These are phyloP conservation scores for Adansonia rubrostipa DNA, from an alignment of 441 rosid species.

Conservation along the genomic window DNA sequence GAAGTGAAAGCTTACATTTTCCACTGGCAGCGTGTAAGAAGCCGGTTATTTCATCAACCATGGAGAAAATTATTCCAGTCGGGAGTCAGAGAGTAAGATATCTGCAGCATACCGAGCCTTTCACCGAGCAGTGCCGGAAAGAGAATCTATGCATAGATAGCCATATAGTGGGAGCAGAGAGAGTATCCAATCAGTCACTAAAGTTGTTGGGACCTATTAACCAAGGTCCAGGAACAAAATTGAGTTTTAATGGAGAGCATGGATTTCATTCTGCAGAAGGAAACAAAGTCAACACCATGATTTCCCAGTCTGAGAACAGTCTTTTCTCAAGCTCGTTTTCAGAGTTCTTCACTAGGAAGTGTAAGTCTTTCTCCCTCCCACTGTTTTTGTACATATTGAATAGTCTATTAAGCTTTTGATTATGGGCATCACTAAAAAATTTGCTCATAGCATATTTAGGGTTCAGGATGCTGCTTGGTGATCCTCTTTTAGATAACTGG, in stretches of 20 bases:
- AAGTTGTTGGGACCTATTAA: constrained; percentile 36
- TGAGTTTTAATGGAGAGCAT: constrained; percentile 37
- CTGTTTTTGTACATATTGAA: background rate
- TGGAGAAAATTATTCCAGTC: constrained; percentile 36
- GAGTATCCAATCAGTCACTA: constrained; percentile 38
- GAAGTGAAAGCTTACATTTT: constrained; percentile 29
- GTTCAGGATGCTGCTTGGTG: constrained; percentile 26
- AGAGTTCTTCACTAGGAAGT: constrained; percentile 52
- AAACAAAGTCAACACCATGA: constrained; percentile 39
- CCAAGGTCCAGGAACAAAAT: constrained; percentile 34
- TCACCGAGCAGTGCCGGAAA: constrained; percentile 37
- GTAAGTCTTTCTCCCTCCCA: constrained; percentile 41
- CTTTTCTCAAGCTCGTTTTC: constrained; percentile 71
- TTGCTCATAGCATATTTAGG: constrained; percentile 23
- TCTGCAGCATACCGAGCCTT: constrained; percentile 35
- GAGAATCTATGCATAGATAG: constrained; percentile 38
- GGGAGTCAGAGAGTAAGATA: constrained; percentile 36
- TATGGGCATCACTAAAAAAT: constrained; percentile 14
- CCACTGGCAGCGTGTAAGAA: constrained; percentile 41
- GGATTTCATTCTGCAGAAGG: constrained; percentile 34
- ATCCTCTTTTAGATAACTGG: constrained; percentile 21
- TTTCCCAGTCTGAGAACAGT: constrained; percentile 52
- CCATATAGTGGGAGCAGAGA: constrained; percentile 45
- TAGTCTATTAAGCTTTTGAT: background rate
- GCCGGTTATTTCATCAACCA: constrained; percentile 35